Evolutionary conservation across 2,329 filamentous ascomycete genomes (phyloP).

Genomic region (Amesomyces nigricolor): DNA sequence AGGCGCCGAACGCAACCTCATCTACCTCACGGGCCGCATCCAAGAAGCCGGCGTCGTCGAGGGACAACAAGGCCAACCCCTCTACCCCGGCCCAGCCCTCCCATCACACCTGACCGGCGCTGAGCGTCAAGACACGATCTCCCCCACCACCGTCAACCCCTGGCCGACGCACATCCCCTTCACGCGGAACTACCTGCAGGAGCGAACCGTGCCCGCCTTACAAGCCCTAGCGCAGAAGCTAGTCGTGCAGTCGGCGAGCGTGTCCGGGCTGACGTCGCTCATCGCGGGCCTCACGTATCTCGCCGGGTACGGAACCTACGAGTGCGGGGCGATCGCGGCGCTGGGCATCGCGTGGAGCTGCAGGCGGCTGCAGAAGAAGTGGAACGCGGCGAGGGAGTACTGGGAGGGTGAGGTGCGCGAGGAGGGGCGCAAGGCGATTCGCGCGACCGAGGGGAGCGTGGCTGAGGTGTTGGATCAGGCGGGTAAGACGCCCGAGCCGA

Average conservation of each 20-base stretch:
- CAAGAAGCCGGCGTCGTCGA: slow-evolving; percentile 26
- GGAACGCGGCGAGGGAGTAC: slow-evolving; percentile 54
- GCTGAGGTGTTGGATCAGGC: slow-evolving; percentile 39
- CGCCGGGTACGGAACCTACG: slow-evolving; percentile 52
- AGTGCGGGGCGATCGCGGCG: slow-evolving; percentile 57
- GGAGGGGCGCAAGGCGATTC: slow-evolving; percentile 58
- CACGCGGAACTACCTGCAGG: slow-evolving; percentile 60
- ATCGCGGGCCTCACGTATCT: slow-evolving; percentile 53
- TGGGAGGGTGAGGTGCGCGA: slow-evolving; percentile 65
- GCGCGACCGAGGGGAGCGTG: slow-evolving; percentile 50
- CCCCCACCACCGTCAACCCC: slow-evolving; percentile 31
- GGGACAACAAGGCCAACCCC: slow-evolving; percentile 9
- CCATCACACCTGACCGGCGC: slow-evolving; percentile 3
- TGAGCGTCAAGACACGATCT: slow-evolving; percentile 2
- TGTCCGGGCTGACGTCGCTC: slow-evolving; percentile 56
- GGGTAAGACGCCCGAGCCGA: slow-evolving; percentile 21
- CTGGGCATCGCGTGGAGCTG: slow-evolving; percentile 56
- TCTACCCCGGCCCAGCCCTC: slow-evolving; percentile 26
- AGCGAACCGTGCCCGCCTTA: slow-evolving; percentile 62
- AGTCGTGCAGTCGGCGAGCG: slow-evolving; percentile 68
- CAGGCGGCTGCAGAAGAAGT: slow-evolving; percentile 54
- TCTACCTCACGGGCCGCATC: slow-evolving; percentile 69
- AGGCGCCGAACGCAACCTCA: slow-evolving; percentile 71
- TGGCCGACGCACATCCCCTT: slow-evolving; percentile 74
- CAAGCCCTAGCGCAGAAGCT: slow-evolving; percentile 69